Conservation (phyloP, 805 yeast species). For the Maudiozyma barnettii region DNA sequence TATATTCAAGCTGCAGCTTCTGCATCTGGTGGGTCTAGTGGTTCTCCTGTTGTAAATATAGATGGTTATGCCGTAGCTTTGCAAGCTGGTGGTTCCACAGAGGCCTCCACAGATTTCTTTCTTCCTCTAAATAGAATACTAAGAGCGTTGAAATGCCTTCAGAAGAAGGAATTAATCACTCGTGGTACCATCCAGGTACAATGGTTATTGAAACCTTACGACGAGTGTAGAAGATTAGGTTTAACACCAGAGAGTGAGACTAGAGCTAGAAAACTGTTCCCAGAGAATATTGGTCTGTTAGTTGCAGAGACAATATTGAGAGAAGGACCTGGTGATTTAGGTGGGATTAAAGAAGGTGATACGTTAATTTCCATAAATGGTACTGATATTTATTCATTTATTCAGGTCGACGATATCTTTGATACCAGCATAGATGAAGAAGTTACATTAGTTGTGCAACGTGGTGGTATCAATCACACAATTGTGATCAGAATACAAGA, state of each 20-base stretch:
- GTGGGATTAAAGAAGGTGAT: constrained; percentile 73
- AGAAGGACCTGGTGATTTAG: constrained; percentile 68
- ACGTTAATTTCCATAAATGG: constrained; percentile 67
- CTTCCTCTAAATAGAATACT: constrained; percentile 75
- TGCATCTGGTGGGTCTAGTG: constrained; percentile 93
- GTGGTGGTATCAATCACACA: constrained; percentile 57
- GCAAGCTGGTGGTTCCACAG: constrained; percentile 90
- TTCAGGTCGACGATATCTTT: constrained; percentile 72
- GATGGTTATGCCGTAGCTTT: constrained; percentile 83
- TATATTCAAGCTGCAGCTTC: constrained; percentile 94
- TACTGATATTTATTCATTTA: constrained; percentile 53
- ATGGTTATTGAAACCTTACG: constrained; percentile 80
- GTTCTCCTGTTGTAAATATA: constrained; percentile 90
- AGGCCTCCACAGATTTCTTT: constrained; percentile 88
- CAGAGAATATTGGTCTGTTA: constrained; percentile 66
- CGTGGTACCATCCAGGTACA: constrained; percentile 91
- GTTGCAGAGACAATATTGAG: constrained; percentile 79
- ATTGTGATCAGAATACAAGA: constrained; percentile 55
- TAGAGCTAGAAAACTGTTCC: constrained; percentile 56
- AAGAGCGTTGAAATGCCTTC: constrained; percentile 73
- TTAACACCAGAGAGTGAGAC: constrained; percentile 66
- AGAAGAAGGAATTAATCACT: constrained; percentile 47
- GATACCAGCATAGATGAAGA: constrained; percentile 59
- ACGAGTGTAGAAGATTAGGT: constrained; percentile 84
- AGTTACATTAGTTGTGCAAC: constrained; percentile 50